Base-by-base conservation (phyloP, 1,139 yeast species). In the Taphrina flavorubra region DNA sequence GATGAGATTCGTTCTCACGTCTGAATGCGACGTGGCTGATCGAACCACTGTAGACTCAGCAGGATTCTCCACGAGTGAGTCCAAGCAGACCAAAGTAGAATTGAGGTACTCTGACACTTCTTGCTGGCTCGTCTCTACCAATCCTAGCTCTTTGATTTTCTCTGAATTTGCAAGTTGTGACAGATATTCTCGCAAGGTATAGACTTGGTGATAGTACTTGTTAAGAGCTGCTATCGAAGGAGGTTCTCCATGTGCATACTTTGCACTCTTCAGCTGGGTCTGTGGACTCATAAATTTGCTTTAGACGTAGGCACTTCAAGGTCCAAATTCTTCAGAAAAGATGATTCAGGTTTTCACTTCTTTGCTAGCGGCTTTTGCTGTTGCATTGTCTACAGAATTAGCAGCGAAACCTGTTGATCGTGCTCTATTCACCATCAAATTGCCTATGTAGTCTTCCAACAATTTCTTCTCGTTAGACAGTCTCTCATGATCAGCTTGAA, bases 371-470 rank as follows among this genome's bases (percentile, higher is more conserved):
- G 42, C 16, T 58, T 42, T 14, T 44, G 53, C 25, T 36, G 62
- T 58, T 58, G 62, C 62, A 58, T 58, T 10, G 47, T 44, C 62
- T 58, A 16, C 39, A 7, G 39, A 10, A 3, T 11, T 8, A 58
- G 62, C 6, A 14, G 20, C 44, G 13, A 1, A 56, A n/a, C 36
- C 34, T 11, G 7, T 31, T 18, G 36, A 13, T 31, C 8, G 18
- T 44, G 37, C 31, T 25, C 13, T 47, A 56, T 49, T 10, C 7
- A 58, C 62, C 62, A 58, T 58, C 20, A 58, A 40, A 34, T 58
- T 58, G 6, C 62, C 62, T 13, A 58, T 58, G 56, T 63, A 63
- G 42, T 63, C 67, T 37, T 63, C 67, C 34, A 63, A 36, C 20
- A 63, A 40, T 37, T 55, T 47, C 67, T 63, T 63, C 34, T 63